Evolutionary conservation across 371 early-diverging fungal genomes (phyloP), one percentile per base, ranked within the genome.

Genomic region (Basidiobolus heterosporus): DNA sequence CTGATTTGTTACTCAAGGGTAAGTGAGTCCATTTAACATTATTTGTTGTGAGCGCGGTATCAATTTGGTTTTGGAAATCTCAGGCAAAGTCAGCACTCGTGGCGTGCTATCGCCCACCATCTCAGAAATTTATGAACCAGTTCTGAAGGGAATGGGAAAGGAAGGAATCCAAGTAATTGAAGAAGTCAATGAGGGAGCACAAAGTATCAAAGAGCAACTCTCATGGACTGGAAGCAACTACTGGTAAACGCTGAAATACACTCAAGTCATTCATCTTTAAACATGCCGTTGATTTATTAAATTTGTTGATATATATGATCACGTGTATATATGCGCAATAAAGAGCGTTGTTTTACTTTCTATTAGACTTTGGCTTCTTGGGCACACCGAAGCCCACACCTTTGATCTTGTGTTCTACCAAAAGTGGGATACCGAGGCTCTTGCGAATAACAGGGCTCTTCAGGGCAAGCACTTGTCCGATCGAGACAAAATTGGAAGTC

Each of bases 51-150:
- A 40, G n/a, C n/a, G 18, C 18, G 18, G 15, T 14, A 8, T 40
- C 18, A n/a, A 40, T 40, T 36, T 9, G 8, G n/a, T n/a, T 36
- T 9, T 9, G 9, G 8, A 36, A 36, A 17, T 19, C 36, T 1
- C 21, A 50, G 47, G 59, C n/a, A 56, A 61, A 59, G 66, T 73
- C 21, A 64, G 59, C 17, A 75, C 67, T 56, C 65, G 58, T 50
- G 91, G 91, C 37, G 78, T 91, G 0, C 56, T 80, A 39, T 74
- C 82, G 22, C 91, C 91, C 7, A 85, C 80, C 36, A 59, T 69
- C 21, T 62, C 65, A 24, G 81, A 82, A 51, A 75, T 88, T 38
- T 88, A 88, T 59, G 64, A 75, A 39, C 80, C 86, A 7, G 74
- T 85, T 24, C 52, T 88, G 48, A 69, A 68, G 17, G 72, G 71